Evolutionary conservation across 2,329 filamentous ascomycete genomes (phyloP).

Genomic region (Blastomyces percursus): DNA sequence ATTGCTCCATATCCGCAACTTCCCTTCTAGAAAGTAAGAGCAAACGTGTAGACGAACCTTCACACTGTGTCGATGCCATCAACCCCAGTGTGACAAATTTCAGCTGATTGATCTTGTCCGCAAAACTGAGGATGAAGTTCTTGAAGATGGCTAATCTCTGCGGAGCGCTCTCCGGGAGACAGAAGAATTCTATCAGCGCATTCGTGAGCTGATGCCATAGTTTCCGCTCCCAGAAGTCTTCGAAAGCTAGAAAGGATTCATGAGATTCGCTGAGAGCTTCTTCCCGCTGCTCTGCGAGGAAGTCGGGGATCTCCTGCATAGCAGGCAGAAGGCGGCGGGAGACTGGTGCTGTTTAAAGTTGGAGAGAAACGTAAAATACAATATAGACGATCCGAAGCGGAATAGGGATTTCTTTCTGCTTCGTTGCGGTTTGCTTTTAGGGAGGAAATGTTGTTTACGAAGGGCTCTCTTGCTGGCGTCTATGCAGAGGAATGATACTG

Average conservation of each 20-base stretch:
- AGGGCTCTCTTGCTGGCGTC: not conserved
- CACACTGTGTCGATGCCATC: conserved; percentile 72
- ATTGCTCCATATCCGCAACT: not conserved
- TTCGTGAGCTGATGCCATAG: conserved; percentile 98
- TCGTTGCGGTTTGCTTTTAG: not conserved
- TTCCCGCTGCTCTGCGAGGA: conserved; percentile 83
- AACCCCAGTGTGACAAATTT: conserved; percentile 89
- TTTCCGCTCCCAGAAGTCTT: conserved; percentile 96
- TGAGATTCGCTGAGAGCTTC: conserved; percentile 79
- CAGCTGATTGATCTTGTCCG: conserved; percentile 97
- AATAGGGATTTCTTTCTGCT: not conserved
- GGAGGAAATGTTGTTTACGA: not conserved
- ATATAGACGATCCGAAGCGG: not conserved
- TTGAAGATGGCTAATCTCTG: conserved; percentile 88
- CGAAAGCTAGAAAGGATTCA: conserved; percentile 77
- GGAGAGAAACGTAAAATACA: not conserved
- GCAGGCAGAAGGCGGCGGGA: conserved; percentile 14
- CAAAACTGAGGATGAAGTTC: conserved; percentile 89
- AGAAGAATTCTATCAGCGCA: conserved; percentile 77
- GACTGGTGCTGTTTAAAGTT: not conserved
- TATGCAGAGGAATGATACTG: not conserved
- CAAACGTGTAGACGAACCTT: conserved; percentile 16
- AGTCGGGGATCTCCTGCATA: conserved; percentile 85
- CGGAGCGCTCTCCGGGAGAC: conserved; percentile 63
- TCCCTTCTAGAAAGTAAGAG: not conserved